These are phyloP conservation scores for Papiliotrema laurentii DNA, from an alignment of 1,284 basidiomycete genomes.

Conservation along the genomic window DNA sequence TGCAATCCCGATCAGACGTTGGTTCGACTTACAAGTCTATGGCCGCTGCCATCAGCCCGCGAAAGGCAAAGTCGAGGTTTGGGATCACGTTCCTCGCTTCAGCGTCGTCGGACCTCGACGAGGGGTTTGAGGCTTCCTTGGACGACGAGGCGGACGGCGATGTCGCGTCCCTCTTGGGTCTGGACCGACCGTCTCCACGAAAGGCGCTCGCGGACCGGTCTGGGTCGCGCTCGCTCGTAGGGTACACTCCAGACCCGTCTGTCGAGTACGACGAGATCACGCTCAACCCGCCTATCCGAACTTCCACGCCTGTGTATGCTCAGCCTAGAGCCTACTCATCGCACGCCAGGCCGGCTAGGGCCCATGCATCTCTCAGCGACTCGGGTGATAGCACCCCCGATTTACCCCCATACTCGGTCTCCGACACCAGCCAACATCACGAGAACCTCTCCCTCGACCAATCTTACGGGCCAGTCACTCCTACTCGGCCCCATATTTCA, in stretches of 20 bases:
- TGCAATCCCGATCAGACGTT: background rate
- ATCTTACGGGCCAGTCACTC: conserved; percentile 3
- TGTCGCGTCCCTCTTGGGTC: conserved; percentile 1
- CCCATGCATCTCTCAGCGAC: background rate
- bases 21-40: background rate
- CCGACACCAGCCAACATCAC: conserved; percentile 22
- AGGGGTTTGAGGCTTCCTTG: conserved; percentile 26
- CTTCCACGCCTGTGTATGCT: conserved; percentile 30
- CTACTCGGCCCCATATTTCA: background rate
- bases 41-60: background rate
- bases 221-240: conserved; percentile 22
- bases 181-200: conserved; percentile 10
- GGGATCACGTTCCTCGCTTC: conserved; percentile 42
- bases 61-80: conserved; percentile 15
- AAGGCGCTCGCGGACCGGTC: conserved; percentile 4
- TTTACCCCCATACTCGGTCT: conserved; percentile 27
- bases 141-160: conserved; percentile 13
- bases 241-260: conserved; percentile 26
- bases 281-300: conserved; percentile 27
- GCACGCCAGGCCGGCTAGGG: too few species aligned
- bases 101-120: conserved; percentile 42
- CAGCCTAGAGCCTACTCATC: too few species aligned
- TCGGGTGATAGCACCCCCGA: background rate
- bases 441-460: conserved; percentile 4
- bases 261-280: conserved; percentile 16